Evolutionary conservation across 2,329 filamentous ascomycete species (phyloP).

Genomic region (Thermochaetoides dissita): DNA sequence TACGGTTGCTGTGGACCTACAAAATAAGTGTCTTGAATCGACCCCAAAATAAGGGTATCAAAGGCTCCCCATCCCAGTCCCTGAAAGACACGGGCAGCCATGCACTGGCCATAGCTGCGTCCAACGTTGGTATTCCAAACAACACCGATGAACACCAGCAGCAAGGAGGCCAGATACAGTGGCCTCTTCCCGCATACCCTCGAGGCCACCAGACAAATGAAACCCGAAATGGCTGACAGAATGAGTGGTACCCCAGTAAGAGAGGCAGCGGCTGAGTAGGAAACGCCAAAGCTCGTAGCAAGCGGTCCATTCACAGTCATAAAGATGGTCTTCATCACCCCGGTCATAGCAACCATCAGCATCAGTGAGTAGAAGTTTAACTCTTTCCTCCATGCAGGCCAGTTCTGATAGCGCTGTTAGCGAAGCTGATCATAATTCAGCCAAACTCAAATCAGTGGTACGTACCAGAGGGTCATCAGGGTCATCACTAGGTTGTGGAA

Average conservation of each 20-base stretch:
- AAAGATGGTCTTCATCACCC: constrained; percentile 41
- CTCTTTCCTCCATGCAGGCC: constrained; percentile 40
- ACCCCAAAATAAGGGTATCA: constrained; percentile 37
- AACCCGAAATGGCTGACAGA: constrained; percentile 31
- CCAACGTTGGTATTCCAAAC: constrained; percentile 35
- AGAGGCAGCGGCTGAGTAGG: constrained; percentile 33
- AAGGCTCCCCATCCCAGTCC: constrained; percentile 46
- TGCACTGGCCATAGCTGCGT: constrained; percentile 29
- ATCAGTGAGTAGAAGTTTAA: constrained; percentile 34
- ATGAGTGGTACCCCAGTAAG: constrained; percentile 41
- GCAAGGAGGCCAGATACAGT: constrained; percentile 33
- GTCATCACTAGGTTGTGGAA: constrained; percentile 42
- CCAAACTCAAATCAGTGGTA: background rate
- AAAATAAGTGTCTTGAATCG: constrained; percentile 44
- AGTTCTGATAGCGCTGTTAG: constrained; percentile 30
- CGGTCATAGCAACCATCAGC: constrained; percentile 30
- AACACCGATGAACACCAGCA: constrained; percentile 33
- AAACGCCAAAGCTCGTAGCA: constrained; percentile 27
- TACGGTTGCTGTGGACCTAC: constrained; percentile 22
- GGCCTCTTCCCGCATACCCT: constrained; percentile 39
- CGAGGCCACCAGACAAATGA: constrained; percentile 28
- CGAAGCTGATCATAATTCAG: background rate
- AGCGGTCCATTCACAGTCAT: constrained; percentile 33
- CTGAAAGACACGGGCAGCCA: constrained; percentile 40
- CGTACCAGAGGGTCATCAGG: constrained; percentile 39